Base-by-base conservation (phyloP, 2,329 filamentous ascomycete species). In the Fusarium proliferatum region DNA sequence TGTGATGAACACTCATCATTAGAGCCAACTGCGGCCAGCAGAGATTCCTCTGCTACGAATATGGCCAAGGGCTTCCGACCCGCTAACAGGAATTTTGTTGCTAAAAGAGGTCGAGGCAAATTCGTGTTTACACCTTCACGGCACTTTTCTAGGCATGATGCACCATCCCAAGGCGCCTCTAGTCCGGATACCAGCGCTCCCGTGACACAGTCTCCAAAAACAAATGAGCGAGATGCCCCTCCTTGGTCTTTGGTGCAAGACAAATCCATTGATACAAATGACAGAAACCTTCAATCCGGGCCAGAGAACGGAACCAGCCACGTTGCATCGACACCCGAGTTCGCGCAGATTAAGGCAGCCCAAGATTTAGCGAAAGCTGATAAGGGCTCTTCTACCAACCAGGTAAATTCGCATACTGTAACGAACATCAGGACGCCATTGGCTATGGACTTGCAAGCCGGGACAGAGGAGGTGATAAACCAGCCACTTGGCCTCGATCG, bases 41-140 rank as follows among this genome's bases (percentile, higher is more conserved):
- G 52, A 52, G 38, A 33, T 21, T 41, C 34, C 19, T 49, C 64
- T 53, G 48, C 12, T 30, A 45, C 62, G 43, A 57, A 41, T 23
- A 41, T 63, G 45, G 48, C 58, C 11, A 61, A 41, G 41, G 30
- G 41, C 21, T 45, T 63, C 12, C 53, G 58, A 36, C 61, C 70
- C 26, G 26, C 64, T 15, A 39, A 64, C 38, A 36, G 57, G 36
- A 65, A 28, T 33, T 63, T 68, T 38, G 65, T 70, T 19, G 76
- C 73, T 13, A 77, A 57, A 34, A 74, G 69, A 48, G 73, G 71
- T 23, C 56, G 59, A 36, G 59, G 58, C 17, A 64, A 58, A 36
- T 60, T 69, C 11, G 23, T 67, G 17, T 45, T 64, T 33, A 64
- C 46, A 16, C 49, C 49, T 33, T 42, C 41, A 16, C 74, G 68